Conservation (phyloP, 2,329 filamentous ascomycete species). For the Niveomyces coronatus region DNA sequence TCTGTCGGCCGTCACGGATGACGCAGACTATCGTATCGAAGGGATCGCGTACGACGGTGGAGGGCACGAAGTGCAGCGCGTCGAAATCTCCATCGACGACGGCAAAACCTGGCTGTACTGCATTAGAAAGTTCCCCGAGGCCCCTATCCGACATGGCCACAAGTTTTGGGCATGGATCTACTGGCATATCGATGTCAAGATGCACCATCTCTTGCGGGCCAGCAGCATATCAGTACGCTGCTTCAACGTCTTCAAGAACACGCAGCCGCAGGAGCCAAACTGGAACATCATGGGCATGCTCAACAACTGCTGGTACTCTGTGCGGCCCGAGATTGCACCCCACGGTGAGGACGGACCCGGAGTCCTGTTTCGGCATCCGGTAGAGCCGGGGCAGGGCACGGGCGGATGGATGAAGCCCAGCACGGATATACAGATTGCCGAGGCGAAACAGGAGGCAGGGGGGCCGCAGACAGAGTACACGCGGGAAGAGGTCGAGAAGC, state of each 20-base stretch:
- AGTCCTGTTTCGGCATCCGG: conserved; percentile 37
- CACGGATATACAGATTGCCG: conserved; percentile 32
- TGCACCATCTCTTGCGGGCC: conserved; percentile 31
- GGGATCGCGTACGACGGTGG: conserved; percentile 43
- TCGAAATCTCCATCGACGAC: conserved; percentile 24
- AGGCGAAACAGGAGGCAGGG: conserved; percentile 31
- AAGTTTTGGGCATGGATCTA: conserved; percentile 46
- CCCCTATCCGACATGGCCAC: conserved; percentile 37
- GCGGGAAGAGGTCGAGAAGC: conserved; percentile 41
- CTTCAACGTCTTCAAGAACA: conserved; percentile 40
- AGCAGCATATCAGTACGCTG: conserved; percentile 34
- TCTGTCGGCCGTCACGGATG: conserved; percentile 24
- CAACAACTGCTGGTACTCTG: conserved; percentile 42
- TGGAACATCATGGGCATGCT: conserved; percentile 45
- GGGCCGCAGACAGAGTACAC: conserved; percentile 22
- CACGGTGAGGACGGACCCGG: conserved; percentile 19
- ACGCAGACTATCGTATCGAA: conserved; percentile 31
- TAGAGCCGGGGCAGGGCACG: conserved; percentile 30
- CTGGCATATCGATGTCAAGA: conserved; percentile 39
- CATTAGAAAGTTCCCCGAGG: conserved; percentile 30
- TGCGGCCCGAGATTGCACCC: conserved; percentile 29
- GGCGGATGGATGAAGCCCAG: conserved; percentile 43
- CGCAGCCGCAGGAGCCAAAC: conserved; percentile 32
- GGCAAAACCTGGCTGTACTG: conserved; percentile 32
- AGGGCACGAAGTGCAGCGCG: conserved; percentile 38